Evolutionary conservation across 352 stramenopile species (phyloP).

Genomic region (Pythium diclinum): DNA sequence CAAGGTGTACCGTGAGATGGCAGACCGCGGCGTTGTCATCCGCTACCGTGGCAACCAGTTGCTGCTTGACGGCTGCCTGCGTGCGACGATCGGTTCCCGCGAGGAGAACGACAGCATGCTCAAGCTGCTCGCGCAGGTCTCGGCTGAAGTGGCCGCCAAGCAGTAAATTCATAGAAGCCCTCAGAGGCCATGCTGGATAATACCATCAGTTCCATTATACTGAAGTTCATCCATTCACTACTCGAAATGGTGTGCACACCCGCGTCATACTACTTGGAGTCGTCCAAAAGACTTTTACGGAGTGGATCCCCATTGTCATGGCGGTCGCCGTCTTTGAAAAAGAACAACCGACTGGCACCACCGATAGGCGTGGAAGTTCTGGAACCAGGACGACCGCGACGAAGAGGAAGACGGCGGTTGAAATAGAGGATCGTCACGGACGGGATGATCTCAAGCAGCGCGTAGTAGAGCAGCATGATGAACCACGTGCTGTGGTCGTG

Average conservation of each 20-base stretch:
- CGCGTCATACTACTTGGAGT: conserved; percentile 9
- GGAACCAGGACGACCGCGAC: conserved; percentile 31
- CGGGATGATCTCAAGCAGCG: conserved; percentile 74
- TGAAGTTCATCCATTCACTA: too few species aligned
- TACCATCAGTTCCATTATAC: background rate
- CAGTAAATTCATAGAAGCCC: conserved; percentile 23
- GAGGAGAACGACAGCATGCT: conserved; percentile 95
- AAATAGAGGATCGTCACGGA: conserved; percentile 80
- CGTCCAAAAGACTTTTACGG: conserved; percentile 47
- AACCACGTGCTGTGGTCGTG: conserved; percentile 77
- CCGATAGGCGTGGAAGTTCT: conserved; percentile 40
- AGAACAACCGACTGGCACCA: conserved; percentile 39
- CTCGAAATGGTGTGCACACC: background rate
- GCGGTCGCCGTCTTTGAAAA: conserved; percentile 38
- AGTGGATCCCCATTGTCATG: conserved; percentile 20
- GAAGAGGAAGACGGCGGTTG: conserved; percentile 68
- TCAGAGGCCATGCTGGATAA: background rate
- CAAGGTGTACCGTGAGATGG: conserved; percentile 94
- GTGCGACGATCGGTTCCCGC: conserved; percentile 92
- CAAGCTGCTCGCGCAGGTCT: conserved; percentile 69
- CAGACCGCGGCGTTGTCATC: conserved; percentile 92
- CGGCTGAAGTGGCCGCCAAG: conserved; percentile 32
- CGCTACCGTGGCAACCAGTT: conserved; percentile 96
- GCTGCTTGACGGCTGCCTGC: conserved; percentile 93
- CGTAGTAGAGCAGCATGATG: conserved; percentile 80